phyloP scores from a whole-genome alignment of 371 early-diverging fungal genomes.

The Funneliformis caledonium region DNA sequence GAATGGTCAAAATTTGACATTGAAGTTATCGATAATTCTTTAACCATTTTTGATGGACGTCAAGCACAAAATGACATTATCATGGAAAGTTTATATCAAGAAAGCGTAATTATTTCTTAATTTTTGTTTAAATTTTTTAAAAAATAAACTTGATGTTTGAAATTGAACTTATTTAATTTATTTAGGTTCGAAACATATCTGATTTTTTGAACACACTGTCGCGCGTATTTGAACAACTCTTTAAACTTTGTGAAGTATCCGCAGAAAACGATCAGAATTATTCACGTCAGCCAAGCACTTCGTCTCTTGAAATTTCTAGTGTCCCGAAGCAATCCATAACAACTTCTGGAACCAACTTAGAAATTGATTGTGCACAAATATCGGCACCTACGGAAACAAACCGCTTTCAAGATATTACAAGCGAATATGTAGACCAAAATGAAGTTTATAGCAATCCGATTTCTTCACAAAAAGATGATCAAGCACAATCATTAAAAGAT shows the following conservation, averaged over 20 bases:
- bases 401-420: not conserved
- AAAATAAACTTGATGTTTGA: too few species aligned
- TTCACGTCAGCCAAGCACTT: not conserved
- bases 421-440: not conserved
- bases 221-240: constrained; percentile 2
- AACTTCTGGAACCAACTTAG: not conserved
- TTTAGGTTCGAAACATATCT: not conserved
- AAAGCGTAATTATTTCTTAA: not conserved
- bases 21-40: not conserved
- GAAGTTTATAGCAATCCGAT: not conserved
- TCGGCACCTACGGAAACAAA: not conserved
- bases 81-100: not conserved
- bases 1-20: constrained; percentile 27
- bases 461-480: not conserved
- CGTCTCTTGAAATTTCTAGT: not conserved
- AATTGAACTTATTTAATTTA: not conserved
- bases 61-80: not conserved
- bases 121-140: not conserved
- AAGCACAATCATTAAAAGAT: not conserved
- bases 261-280: not conserved
- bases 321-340: not conserved
- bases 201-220: not conserved
- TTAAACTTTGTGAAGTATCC: not conserved
- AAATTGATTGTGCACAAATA: not conserved
- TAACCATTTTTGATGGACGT: constrained; percentile 2